A percentile compares a stretch with the other conserved stretches of the same genome.
Evolutionary conservation across 208 protist genomes (phyloP).

Genomic region (Leishmania mexicana): DNA sequence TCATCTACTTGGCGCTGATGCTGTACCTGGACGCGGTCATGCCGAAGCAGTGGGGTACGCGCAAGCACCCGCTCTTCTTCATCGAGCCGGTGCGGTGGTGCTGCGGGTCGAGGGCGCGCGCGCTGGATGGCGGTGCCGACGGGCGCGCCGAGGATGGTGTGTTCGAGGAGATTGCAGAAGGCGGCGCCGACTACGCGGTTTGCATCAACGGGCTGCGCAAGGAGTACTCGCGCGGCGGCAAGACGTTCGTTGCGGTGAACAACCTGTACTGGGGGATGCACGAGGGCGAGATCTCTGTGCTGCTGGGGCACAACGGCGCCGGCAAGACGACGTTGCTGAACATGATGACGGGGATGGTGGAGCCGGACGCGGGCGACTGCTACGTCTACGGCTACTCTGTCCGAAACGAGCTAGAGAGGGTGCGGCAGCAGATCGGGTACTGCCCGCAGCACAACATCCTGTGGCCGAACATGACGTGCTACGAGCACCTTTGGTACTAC

Average conservation of each 20-base stretch:
- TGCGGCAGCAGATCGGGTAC: slow-evolving; percentile 76
- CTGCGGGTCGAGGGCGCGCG: background rate
- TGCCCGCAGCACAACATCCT: slow-evolving; percentile 62
- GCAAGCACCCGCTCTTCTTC: slow-evolving; percentile 70
- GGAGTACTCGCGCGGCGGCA: slow-evolving; percentile 44
- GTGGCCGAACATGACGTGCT: slow-evolving; percentile 71
- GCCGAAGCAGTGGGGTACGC: slow-evolving; percentile 62
- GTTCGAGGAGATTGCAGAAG: slow-evolving; percentile 25
- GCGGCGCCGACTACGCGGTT: no score
- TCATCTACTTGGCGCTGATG: slow-evolving; percentile 70
- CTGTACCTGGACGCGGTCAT: slow-evolving; percentile 75
- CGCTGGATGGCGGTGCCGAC: slow-evolving; percentile 26
- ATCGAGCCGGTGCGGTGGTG: slow-evolving; percentile 41
- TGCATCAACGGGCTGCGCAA: slow-evolving; percentile 13
- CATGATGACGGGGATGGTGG: slow-evolving; percentile 77
- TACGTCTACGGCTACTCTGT: slow-evolving; percentile 73
- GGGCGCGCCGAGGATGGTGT: slow-evolving; percentile 34
- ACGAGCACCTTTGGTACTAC: slow-evolving; percentile 92
- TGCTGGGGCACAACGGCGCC: slow-evolving; percentile 86
- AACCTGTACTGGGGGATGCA: slow-evolving; percentile 77
- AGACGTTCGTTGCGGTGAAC: slow-evolving; percentile 65
- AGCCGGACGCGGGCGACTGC: slow-evolving; percentile 64
- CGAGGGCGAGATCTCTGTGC: slow-evolving; percentile 69
- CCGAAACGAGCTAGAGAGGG: slow-evolving; percentile 36
- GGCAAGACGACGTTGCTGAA: slow-evolving; percentile 84